These are phyloP conservation scores for Theileria sp. DNA, from an alignment of 169 alveolate genomes.

Conservation along the genomic window DNA sequence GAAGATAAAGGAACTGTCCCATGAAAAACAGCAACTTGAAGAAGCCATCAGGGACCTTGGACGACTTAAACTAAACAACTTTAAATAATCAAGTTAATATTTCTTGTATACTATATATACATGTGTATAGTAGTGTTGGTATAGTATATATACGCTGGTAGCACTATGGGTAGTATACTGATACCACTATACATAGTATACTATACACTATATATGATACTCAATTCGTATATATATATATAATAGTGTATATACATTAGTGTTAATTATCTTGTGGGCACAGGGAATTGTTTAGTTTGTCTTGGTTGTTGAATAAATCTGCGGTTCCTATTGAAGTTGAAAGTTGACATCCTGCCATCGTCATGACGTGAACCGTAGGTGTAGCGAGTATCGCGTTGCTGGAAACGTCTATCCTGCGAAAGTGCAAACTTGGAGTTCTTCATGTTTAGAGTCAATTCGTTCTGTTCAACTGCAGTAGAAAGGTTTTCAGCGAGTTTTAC, in stretches of 20 bases:
- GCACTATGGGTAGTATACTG: neutral
- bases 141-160: neutral
- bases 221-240: no score
- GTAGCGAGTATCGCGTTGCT: slow-evolving; percentile 58
- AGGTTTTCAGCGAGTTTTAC: slow-evolving; percentile 80
- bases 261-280: slow-evolving; percentile 6
- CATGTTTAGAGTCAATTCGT: slow-evolving; percentile 83
- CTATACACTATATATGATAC: neutral
- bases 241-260: neutral
- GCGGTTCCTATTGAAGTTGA: slow-evolving; percentile 51
- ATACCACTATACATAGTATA: neutral
- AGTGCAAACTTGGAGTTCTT: slow-evolving; percentile 81
- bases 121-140: neutral
- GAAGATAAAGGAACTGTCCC: slow-evolving; percentile 70
- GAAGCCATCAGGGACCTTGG: slow-evolving; percentile 60
- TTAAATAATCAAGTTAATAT: neutral
- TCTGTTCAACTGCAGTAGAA: slow-evolving; percentile 83
- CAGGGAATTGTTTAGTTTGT: slow-evolving; percentile 6
- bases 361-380: slow-evolving; percentile 53
- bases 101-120: neutral
- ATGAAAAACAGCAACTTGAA: slow-evolving; percentile 49
- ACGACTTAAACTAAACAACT: slow-evolving; percentile 27
- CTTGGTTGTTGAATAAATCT: slow-evolving; percentile 18
- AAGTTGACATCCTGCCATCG: slow-evolving; percentile 53
- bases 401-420: slow-evolving; percentile 66